Percentiles rank a stretch among this genome's conserved stretches.
These are phyloP conservation scores for Teratosphaeria epicoccoides DNA, from an alignment of 2,329 filamentous ascomycete species.

Conservation along the genomic window DNA sequence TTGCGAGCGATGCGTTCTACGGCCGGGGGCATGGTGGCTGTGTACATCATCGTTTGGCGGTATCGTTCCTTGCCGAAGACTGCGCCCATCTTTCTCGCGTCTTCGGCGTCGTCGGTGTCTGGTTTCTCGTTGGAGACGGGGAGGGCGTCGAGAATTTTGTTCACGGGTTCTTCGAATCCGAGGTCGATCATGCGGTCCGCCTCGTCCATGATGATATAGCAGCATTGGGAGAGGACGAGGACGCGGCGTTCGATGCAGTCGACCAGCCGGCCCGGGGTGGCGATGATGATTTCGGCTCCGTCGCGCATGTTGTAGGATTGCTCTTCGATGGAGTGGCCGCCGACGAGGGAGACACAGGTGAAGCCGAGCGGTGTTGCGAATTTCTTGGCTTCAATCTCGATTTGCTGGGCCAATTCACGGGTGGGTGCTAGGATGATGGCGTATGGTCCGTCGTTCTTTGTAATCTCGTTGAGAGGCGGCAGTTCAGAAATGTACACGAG, in stretches of 20 bases:
- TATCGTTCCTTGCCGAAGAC: conserved; percentile 69
- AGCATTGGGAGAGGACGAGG: conserved; percentile 88
- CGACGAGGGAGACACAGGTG: conserved; percentile 93
- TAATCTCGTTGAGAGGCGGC: conserved; percentile 70
- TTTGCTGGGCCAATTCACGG: conserved; percentile 94
- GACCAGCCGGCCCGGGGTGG: conserved; percentile 92
- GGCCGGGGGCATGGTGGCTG: conserved; percentile 86
- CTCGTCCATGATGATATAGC: conserved; percentile 99
- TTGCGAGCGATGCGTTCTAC: conserved; percentile 96
- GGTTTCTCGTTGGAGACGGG: conserved; percentile 92
- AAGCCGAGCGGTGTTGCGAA: conserved; percentile 87
- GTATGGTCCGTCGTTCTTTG: conserved; percentile 91
- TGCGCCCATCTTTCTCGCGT: conserved; percentile 74
- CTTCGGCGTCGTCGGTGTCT: conserved; percentile 82
- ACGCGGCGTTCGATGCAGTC: conserved; percentile 93
- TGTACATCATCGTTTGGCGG: conserved; percentile 99
- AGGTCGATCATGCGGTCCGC: conserved; percentile 98
- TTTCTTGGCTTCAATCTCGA: conserved; percentile 85
- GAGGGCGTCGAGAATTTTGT: conserved; percentile 91
- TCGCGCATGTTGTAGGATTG: conserved; percentile 83
- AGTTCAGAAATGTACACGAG: conserved; percentile 91
- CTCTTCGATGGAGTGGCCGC: conserved; percentile 89
- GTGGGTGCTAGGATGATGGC: conserved; percentile 95
- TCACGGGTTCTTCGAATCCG: conserved; percentile 93
- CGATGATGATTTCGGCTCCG: conserved; percentile 94